These are phyloP conservation scores for Dillenia turbinata DNA, from an alignment of 164 flowering plant species.

Conservation along the genomic window DNA sequence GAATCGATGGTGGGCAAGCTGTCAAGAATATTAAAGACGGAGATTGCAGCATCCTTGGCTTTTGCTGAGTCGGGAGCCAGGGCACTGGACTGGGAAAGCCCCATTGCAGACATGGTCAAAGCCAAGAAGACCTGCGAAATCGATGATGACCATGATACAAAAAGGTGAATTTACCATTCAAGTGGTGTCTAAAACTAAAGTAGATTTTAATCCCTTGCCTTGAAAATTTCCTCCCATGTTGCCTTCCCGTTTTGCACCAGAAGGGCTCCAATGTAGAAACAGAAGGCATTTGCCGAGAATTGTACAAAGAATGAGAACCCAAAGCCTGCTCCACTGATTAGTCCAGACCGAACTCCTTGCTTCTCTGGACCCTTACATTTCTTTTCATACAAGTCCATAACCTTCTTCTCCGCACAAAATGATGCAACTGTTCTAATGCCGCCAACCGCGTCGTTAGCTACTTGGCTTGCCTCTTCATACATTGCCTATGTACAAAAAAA, in stretches of 20 bases:
- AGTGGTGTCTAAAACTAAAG: not conserved
- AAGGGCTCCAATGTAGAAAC: not conserved
- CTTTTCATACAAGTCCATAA: conserved; percentile 18
- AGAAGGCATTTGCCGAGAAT: not conserved
- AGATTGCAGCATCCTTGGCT: conserved; percentile 1
- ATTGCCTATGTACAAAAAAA: conserved; percentile 2
- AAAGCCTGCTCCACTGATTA: not conserved
- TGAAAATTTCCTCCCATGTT: not conserved
- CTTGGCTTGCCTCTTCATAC: conserved; percentile 15
- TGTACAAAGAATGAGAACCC: conserved; percentile 1
- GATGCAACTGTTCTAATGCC: conserved; percentile 23
- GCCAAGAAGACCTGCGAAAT: conserved; percentile 6
- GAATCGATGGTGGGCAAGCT: conserved; percentile 2
- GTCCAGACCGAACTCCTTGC: not conserved
- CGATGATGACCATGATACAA: not conserved
- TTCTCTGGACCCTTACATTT: conserved; percentile 19
- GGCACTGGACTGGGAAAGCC: conserved; percentile 1
- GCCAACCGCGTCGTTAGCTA: conserved; percentile 13
- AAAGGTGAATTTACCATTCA: not conserved
- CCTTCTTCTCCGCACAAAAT: conserved; percentile 19
- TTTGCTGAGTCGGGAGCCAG: not conserved
- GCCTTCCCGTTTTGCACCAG: not conserved
- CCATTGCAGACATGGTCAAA: not conserved
- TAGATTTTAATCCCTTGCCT: not conserved
- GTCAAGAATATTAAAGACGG: conserved; percentile 5